phyloP scores from a whole-genome alignment of 176 grass and related monocot species.

The Hsuehochloa calcarea region DNA sequence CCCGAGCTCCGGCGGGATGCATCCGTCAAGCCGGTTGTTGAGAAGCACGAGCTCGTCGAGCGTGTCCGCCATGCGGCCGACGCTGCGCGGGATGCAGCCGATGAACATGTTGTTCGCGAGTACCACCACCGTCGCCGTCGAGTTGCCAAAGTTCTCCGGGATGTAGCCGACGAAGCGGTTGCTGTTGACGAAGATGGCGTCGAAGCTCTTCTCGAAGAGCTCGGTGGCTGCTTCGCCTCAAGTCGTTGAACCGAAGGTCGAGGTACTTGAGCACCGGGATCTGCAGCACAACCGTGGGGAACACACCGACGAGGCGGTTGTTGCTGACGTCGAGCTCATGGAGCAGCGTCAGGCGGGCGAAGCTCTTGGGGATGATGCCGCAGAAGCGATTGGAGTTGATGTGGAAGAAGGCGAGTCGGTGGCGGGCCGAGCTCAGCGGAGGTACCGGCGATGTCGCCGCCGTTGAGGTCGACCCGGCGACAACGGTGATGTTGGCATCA shows the following conservation, averaged over 20 bases:
- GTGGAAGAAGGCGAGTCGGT: constrained; percentile 66
- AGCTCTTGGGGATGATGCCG: constrained; percentile 64
- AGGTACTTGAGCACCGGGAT: constrained; percentile 60
- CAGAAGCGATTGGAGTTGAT: constrained; percentile 86
- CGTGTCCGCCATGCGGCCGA: constrained; percentile 57
- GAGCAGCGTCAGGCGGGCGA: constrained; percentile 46
- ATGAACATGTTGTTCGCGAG: constrained; percentile 62
- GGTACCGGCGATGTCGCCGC: constrained; percentile 72
- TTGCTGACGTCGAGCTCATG: constrained; percentile 85
- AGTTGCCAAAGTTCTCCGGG: constrained; percentile 59
- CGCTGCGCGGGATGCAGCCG: constrained; percentile 64
- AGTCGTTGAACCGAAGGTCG: constrained; percentile 75
- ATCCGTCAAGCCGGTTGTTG: constrained; percentile 59
- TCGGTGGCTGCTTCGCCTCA: constrained; percentile 54
- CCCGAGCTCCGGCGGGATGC: constrained; percentile 52
- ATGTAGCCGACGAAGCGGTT: constrained; percentile 61
- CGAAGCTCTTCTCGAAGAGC: constrained; percentile 65
- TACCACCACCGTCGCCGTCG: constrained; percentile 52
- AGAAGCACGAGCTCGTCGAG: constrained; percentile 64
- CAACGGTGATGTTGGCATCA: constrained; percentile 24
- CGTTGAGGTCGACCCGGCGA: constrained; percentile 77
- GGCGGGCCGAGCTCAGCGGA: constrained; percentile 52
- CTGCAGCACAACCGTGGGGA: constrained; percentile 45
- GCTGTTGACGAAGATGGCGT: constrained; percentile 69
- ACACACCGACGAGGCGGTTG: constrained; percentile 75